Conservation (phyloP, 2,329 filamentous ascomycete species). For the Fusarium lateritium region DNA sequence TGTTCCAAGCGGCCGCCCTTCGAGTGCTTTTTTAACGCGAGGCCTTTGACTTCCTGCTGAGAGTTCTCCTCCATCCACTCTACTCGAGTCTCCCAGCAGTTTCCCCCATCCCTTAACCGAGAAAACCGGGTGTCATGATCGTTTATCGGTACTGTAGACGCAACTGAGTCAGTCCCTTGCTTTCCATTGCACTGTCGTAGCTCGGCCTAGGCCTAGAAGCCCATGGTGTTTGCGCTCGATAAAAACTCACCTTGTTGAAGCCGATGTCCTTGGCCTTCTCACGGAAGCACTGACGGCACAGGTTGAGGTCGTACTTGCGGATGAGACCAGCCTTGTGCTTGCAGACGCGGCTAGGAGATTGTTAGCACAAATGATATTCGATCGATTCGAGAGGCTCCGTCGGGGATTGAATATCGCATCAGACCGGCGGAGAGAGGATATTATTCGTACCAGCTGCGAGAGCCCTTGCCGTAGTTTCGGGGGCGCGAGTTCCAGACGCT, state of each 20-base stretch:
- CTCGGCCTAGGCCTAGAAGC: not conserved
- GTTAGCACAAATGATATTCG: conserved; percentile 50
- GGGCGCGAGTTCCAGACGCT: conserved; percentile 99
- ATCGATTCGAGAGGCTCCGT: conserved; percentile 7
- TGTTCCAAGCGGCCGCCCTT: conserved; percentile 62
- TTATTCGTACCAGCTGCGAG: conserved; percentile 87
- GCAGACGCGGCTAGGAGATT: conserved; percentile 72
- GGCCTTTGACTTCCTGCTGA: conserved; percentile 52
- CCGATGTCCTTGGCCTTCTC: conserved; percentile 81
- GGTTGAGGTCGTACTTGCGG: conserved; percentile 98
- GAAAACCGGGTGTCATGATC: conserved; percentile 48
- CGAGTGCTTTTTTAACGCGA: conserved; percentile 56
- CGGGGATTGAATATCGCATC: conserved; percentile 19
- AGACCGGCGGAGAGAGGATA: conserved; percentile 9
- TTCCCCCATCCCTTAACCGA: conserved; percentile 43
- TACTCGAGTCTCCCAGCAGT: conserved; percentile 38
- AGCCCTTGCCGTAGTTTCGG: conserved; percentile 96
- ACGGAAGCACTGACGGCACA: conserved; percentile 85
- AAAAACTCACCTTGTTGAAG: conserved; percentile 75
- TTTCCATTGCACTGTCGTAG: not conserved
- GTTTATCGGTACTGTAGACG: conserved; percentile 57
- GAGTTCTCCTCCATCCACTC: conserved; percentile 45
- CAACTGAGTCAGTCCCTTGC: conserved; percentile 35
- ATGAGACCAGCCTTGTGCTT: conserved; percentile 99
- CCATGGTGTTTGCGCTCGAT: conserved; percentile 13